Evolutionary conservation across 192 early-diverging fungal species (phyloP).

Genomic region (Linnemannia zychae): DNA sequence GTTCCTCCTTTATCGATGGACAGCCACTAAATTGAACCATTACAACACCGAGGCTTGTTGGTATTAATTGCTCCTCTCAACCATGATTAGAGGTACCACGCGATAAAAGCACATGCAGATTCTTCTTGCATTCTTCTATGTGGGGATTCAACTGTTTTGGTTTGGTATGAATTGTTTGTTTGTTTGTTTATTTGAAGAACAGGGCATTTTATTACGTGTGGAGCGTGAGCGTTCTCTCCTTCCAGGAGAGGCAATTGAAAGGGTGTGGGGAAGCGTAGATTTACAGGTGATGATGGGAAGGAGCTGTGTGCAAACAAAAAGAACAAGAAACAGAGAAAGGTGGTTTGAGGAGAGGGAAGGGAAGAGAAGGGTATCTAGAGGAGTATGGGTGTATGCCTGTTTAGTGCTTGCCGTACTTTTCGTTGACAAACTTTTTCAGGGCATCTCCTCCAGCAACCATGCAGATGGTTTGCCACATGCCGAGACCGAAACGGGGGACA

Average conservation of each 20-base stretch:
- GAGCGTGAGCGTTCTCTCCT: not conserved
- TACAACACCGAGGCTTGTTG: too few relatives aligned
- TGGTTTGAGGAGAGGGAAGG: not conserved
- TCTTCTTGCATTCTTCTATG: too few relatives aligned
- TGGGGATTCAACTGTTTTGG: not conserved
- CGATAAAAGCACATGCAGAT: too few relatives aligned
- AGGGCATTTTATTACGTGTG: not conserved
- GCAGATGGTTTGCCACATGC: slow-evolving; percentile 90
- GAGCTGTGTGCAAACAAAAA: not conserved
- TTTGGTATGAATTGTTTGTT: not conserved
- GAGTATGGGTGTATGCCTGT: not conserved
- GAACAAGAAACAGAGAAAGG: not conserved
- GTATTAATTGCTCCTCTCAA: too few relatives aligned
- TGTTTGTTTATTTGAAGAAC: not conserved
- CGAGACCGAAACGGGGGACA: slow-evolving; percentile 82
- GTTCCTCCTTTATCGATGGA: too few relatives aligned
- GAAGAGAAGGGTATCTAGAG: not conserved
- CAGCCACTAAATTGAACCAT: too few relatives aligned
- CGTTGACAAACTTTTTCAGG: slow-evolving; percentile 56
- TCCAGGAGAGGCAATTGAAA: slow-evolving; percentile 4
- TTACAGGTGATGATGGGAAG: not conserved
- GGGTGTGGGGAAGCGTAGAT: not conserved
- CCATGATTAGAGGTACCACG: too few relatives aligned
- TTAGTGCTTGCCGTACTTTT: slow-evolving; percentile 41
- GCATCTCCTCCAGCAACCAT: slow-evolving; percentile 82